Evolutionary conservation across 257 asterid species (phyloP).

Genomic region (Osmanthus fragrans): DNA sequence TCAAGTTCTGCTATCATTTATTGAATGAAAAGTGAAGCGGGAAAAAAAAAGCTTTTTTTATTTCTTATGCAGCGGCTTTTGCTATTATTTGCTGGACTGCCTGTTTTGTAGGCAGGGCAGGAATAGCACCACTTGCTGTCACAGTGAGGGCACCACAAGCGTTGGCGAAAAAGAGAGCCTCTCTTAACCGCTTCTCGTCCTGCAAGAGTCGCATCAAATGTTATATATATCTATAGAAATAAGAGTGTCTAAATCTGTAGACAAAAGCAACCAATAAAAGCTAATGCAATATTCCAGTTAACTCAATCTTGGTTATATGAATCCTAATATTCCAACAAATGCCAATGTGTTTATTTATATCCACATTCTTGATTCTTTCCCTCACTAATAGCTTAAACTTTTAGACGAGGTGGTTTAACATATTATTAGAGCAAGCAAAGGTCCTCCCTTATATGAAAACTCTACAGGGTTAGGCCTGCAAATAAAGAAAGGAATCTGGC

Average conservation of each 20-base stretch:
- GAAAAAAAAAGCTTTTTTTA: neutral
- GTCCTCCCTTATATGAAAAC: too few species aligned
- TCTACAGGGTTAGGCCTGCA: neutral
- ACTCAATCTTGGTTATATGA: neutral
- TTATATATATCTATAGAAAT: slow-evolving; percentile 8
- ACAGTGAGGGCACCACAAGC: slow-evolving; percentile 94
- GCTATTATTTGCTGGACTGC: slow-evolving; percentile 46
- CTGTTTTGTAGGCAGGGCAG: slow-evolving; percentile 78
- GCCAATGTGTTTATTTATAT: too few species aligned
- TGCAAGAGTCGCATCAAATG: slow-evolving; percentile 24
- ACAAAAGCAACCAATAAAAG: neutral
- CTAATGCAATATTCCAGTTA: neutral
- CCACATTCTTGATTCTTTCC: neutral
- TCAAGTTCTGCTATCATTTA: neutral
- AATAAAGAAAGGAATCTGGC: neutral
- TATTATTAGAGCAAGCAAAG: too few species aligned
- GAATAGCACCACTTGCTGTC: slow-evolving; percentile 83
- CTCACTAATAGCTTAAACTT: too few species aligned
- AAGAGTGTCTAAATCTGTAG: neutral
- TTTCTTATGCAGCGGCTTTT: slow-evolving; percentile 33
- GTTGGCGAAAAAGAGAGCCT: slow-evolving; percentile 72
- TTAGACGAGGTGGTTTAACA: too few species aligned
- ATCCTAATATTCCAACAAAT: neutral
- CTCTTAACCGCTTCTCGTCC: slow-evolving; percentile 71
- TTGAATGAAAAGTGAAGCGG: neutral